Percentiles rank a stretch among this genome's conserved stretches.
phyloP scores from a whole-genome alignment of 1,284 basidiomycete genomes.

The Termitomyces sp. region DNA sequence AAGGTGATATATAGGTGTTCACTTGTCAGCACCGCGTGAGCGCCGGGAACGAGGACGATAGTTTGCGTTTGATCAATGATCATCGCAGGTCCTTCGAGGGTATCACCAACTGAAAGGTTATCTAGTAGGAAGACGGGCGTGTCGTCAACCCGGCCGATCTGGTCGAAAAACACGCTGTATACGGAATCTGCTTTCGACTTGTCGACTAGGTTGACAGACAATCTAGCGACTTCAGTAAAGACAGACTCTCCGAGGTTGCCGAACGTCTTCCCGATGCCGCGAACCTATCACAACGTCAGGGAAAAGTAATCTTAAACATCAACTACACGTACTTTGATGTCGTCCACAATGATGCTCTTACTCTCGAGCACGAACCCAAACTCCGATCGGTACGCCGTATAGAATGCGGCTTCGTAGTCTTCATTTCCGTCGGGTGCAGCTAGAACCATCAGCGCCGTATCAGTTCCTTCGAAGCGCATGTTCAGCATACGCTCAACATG shows the following conservation, averaged over 20 bases:
- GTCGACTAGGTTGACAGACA: conserved; percentile 40
- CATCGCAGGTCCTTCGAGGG: conserved; percentile 78
- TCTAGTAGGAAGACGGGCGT: conserved; percentile 80
- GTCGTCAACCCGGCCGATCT: conserved; percentile 62
- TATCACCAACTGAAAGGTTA: conserved; percentile 62
- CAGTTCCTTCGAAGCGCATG: conserved; percentile 90
- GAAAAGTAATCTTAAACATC: background rate
- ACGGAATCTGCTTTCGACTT: conserved; percentile 43
- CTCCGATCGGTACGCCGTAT: conserved; percentile 70
- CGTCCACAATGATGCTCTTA: conserved; percentile 48
- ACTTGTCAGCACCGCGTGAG: conserved; percentile 60
- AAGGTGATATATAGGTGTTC: conserved; percentile 72
- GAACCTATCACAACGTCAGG: conserved; percentile 31
- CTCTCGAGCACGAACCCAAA: conserved; percentile 90
- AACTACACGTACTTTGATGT: conserved; percentile 67
- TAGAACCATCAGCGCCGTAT: conserved; percentile 87
- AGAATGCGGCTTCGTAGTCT: conserved; percentile 81
- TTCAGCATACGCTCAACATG: conserved; percentile 81
- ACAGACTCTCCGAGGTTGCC: conserved; percentile 78
- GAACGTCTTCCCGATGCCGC: conserved; percentile 87
- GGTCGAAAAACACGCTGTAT: conserved; percentile 78
- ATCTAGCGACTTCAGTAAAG: conserved; percentile 61
- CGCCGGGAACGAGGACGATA: conserved; percentile 73
- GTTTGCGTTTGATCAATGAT: conserved; percentile 93
- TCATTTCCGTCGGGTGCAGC: conserved; percentile 59